Evolutionary conservation across 1,284 basidiomycete genomes (phyloP), one percentile per base, ranked within the genome.

Genomic region (Vanrija sp.): DNA sequence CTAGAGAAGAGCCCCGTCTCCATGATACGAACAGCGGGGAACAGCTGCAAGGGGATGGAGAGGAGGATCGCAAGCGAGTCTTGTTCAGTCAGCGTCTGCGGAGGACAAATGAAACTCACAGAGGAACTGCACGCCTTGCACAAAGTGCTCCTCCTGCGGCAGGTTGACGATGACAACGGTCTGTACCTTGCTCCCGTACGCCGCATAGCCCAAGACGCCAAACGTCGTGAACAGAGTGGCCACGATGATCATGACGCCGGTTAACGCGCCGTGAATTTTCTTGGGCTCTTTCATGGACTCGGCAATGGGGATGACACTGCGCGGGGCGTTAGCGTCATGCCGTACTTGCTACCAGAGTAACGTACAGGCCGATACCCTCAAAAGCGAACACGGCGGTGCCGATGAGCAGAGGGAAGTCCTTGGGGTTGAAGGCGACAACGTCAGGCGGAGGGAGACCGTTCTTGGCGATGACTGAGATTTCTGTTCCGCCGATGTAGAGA

Each of bases 321-420:
- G 28, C 49, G 44, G 14, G 26, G n/a, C 38, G 43, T 43, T 26
- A 60, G 44, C 23, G 23, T 29, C 46, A 46, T 55, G 28, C 49
- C 43, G 21, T 40, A 23, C 15, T 14, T 23, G 38, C 21, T 12
- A 19, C 3, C 19, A 40, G 46, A 46, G 34, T 19, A n/a, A 75
- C 85, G 64, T 64, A 89, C 88, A 98, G 79, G 47, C 96, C 95
- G 64, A 98, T 91, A 16, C 95, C 95, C 76, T 98, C 96, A 64
- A 98, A 99, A 0, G 96, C 93, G 74, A 98, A 98, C 21, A 98
- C 95, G 5, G 95, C 95, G 16, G 96, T 98, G 23, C 91, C 96
- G 61, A 98, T 90, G 59, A 98, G 84, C 19, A 98, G 78, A 0
- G 95, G 87, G 80, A 93, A 98, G 61, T 89, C 86, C 67, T 85